phyloP scores from a whole-genome alignment of 441 rosid genomes.

The Geranium incanum region DNA sequence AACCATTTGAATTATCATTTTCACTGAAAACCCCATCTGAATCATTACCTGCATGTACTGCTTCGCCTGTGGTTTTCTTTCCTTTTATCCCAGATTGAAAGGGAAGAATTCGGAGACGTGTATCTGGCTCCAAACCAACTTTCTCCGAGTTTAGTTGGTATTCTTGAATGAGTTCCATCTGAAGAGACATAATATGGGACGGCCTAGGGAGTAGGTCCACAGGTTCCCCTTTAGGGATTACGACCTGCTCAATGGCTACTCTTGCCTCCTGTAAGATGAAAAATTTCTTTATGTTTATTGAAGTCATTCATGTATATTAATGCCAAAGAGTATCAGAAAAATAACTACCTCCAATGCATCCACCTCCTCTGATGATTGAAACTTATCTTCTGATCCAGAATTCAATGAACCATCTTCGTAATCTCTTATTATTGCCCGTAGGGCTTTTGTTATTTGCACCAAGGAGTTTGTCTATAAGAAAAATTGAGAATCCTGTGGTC shows the following conservation, averaged over 20 bases:
- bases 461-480: constrained; percentile 62
- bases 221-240: constrained; percentile 57
- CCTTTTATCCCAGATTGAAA: constrained; percentile 26
- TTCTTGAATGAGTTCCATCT: constrained; percentile 49
- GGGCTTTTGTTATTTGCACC: constrained; percentile 66
- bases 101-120: constrained; percentile 50
- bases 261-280: constrained; percentile 62
- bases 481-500: constrained; percentile 4
- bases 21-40: constrained; percentile 30
- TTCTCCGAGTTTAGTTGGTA: constrained; percentile 55
- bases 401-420: constrained; percentile 40
- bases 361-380: constrained; percentile 47
- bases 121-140: constrained; percentile 41
- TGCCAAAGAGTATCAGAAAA: constrained; percentile 3
- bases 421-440: constrained; percentile 46
- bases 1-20: constrained; percentile 36
- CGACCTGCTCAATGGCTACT: constrained; percentile 63
- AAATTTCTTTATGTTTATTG: neutral
- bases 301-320: neutral
- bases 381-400: constrained; percentile 38
- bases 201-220: constrained; percentile 66
- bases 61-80: constrained; percentile 22
- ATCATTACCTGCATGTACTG: constrained; percentile 24
- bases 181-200: constrained; percentile 44
- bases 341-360: constrained; percentile 72